Base-by-base conservation (phyloP, 202 grass and related monocot species). In the Panicum virgatum region DNA sequence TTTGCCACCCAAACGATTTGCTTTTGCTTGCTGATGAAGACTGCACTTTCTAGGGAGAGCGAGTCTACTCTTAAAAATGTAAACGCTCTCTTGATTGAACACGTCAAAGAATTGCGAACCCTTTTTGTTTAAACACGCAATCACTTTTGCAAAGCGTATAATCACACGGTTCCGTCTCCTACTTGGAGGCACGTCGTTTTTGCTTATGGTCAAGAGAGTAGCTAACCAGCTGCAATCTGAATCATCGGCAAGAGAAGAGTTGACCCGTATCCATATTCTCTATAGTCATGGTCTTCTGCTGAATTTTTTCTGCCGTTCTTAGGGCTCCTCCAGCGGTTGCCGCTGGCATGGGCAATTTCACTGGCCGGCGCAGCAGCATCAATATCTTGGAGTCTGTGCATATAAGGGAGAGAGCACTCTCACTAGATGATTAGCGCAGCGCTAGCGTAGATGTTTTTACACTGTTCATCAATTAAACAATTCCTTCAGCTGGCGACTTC, bases 101-200 rank as follows among this genome's bases (percentile, higher is more conserved):
- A 64, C 30, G 72, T 26, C 47, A 67, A 67, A 56, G 44, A 76
- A 34, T 34, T 34, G 32, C 32, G 32, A 34, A 60, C 15, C 25
- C 18, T 73, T 62, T n/a, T 48, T 62, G 15, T 66, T 80, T 61
- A 22, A 5, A 15, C 6, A 26, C 67, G 59, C 39, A 62, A 61
- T 83, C 50, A 7, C 47, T 32, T 70, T 76, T 47, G 37, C 6
- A 75, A 56, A 44, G 32, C 79, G 44, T 77, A 20, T 2, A 53
- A 65, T 9, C 80, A 18, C 47, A 76, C 45, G 46, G 38, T 12
- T 26, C 27, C 51, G 75, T 48, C 42, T 51, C 4, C 51, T 80
- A 75, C 19, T 75, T 20, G 75, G 40, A 62, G 76, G 43, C 75
- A 84, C 86, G 80, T 83, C 19, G 37, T 47, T 48, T 51, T 88